Base-by-base conservation (phyloP, 75 land plant species). In the Picea sitchensis region DNA sequence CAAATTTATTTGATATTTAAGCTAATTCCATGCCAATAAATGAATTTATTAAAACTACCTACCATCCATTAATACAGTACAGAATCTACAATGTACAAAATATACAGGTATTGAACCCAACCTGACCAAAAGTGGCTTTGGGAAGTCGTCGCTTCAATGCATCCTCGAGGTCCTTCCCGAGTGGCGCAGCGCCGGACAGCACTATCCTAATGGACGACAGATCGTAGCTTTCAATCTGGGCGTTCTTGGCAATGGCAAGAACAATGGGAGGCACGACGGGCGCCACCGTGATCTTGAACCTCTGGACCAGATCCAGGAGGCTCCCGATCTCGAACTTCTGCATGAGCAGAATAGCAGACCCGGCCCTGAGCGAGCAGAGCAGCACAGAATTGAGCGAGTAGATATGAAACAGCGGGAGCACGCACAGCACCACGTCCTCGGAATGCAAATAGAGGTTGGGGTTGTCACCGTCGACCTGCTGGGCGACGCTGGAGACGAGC, bases 261-360 rank as follows among this genome's bases (percentile, higher is more conserved):
- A 96, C 98, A 23, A 96, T 80, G 60, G 98, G 97, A 11, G 98
- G 98, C 77, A 96, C 98, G n/a, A 96, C 86, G 17, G 98, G 82
- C 20, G 91, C 88, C 61, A 94, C 83, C 23, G 95, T 79, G 56
- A 94, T 89, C 59, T 82, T 63, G 80, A 89, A 75, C 47, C 58
- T 75, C 82, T 92, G 84, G 3, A 92, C 81, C 73, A 86, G 84
- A 30, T 86, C 81, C 81, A 96, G 79, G 77, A 96, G 78, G 59
- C 82, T 31, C 26, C 58, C 81, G 4, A 94, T 90, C 78, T 96
- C 98, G 76, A 92, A 96, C 83, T 91, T 94, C 34, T 83, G 90
- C 92, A 96, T 87, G 34, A 94, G 65, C 77, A 92, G 73, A 17
- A 92, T 80, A n/a, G 87, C 89, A 0, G 92, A 65, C 0, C 98